Evolutionary conservation across 352 stramenopile genomes (phyloP), one percentile per base, ranked within the genome.

Genomic region (Aphanomyces stellatus): DNA sequence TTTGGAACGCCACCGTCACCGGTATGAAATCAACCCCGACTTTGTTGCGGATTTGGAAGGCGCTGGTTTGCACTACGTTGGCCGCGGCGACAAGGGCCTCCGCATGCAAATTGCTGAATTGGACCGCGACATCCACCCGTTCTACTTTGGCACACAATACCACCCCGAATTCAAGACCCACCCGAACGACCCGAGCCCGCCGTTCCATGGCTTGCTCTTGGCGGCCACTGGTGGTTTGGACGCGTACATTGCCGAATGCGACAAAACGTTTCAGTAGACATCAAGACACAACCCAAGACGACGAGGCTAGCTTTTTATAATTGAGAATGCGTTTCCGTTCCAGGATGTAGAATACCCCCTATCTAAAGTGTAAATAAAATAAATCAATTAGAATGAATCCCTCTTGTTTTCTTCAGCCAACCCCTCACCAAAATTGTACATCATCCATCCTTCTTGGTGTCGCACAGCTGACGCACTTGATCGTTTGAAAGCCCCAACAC

Each of bases 101-200:
- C 88, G 97, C 55, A 99, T 99, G 98, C 97, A 99, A 79, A 96
- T 99, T 57, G 82, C 98, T 22, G 97, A 99, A 77, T 81, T 99
- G 24, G 87, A 95, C 62, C 81, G 84, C 53, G 81, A 95, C 41
- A 76, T 88, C 51, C 98, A 99, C 82, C 97, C 97, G 33, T 99
- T 98, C 82, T 99, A 98, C 85, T 97, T 99, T 51, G 98, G 94
- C 25, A 94, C 88, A 69, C 98, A 99, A 83, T 99, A 99, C 80
- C 98, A 99, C 85, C 98, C 97, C 25, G 97, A 99, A 80, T 99
- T 99, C 79, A 97, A 98, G 79, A 98, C 88, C 53, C 82, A 97
- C 66, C 98, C 97, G 62, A 88, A 96, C 53, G 85, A 92, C 53
- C 97, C 97, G 15, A 98, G 93, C 69, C 97, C 98, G 60, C 96